Base-by-base conservation (phyloP, 202 grass and related monocot species). In the Zoysia matrella region DNA sequence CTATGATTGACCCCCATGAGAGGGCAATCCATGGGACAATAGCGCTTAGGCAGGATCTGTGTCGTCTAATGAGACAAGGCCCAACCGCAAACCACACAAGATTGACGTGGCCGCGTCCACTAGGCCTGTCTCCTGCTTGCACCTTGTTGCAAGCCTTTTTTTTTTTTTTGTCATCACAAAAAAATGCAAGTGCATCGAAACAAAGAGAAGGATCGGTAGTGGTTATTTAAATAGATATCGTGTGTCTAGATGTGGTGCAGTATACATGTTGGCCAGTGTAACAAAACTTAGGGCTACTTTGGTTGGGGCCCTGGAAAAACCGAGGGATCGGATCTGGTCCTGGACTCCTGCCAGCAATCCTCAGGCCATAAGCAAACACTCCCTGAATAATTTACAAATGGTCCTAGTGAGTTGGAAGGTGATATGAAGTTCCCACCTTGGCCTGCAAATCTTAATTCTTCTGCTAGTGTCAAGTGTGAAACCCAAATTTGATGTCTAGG, bases 51-150 rank as follows among this genome's bases (percentile, higher is more conserved):
- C 78, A 44, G 76, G 65, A 90, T 85, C 75, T 51, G 77, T 92
- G 88, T 95, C 90, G 74, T 88, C 90, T 88, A 90, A 92, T 82
- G 83, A 89, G 85, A 95, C 88, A 90, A 82, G 45, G 41, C 22
- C 63, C 78, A 81, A 77, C 84, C 72, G 67, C 78, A 86, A 77
- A 46, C 84, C 76, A 67, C 68, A 72, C 74, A 61, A 63, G 81
- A 55, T 67, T 86, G 77, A 76, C 60, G 78, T 69, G 56, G 71
- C 61, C 54, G 51, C 61, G 53, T 65, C 70, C 83, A 78, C 84
- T 66, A 60, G 44, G 82, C 56, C 78, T 81, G 47, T 36, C 63
- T 60, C 82, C 66, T 11, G 3, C 2, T 47, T 71, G 55, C 62
- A 54, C 75, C 74, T 73, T 80, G 76, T 36, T 36, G 30, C 71